A percentile compares a stretch with the other conserved stretches of the same genome.
Conservation (phyloP, 1,284 basidiomycete genomes). For the Microstroma glucosiphilum region DNA sequence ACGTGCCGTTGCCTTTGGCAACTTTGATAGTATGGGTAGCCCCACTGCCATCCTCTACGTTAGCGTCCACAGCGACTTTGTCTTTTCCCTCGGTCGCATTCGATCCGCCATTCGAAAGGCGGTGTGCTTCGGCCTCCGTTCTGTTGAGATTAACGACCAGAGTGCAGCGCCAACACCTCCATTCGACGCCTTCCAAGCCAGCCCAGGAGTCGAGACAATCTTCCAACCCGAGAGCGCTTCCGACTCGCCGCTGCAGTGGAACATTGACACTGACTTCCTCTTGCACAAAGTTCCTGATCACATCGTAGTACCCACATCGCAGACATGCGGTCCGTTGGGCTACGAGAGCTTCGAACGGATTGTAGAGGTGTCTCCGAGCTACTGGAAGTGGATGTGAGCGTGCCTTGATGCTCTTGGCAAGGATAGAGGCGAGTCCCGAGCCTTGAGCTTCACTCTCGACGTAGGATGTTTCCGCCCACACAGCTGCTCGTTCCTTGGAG, state of each 20-base stretch:
- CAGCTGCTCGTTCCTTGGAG: slow-evolving; percentile 30
- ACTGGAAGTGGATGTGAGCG: background rate
- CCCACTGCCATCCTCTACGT: background rate
- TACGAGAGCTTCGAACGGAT: slow-evolving; percentile 18
- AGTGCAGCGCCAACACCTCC: slow-evolving; percentile 47
- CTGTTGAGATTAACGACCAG: slow-evolving; percentile 23
- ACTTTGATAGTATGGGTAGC: slow-evolving; percentile 8
- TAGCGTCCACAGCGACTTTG: background rate
- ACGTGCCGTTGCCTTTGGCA: background rate
- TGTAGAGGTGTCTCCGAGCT: background rate
- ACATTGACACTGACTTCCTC: slow-evolving; percentile 42
- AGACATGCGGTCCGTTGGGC: slow-evolving; percentile 44
- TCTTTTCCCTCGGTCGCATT: background rate
- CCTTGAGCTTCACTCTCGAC: background rate
- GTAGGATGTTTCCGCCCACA: slow-evolving; percentile 17
- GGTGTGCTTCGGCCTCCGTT: slow-evolving; percentile 7
- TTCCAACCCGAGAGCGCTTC: slow-evolving; percentile 27
- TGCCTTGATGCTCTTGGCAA: background rate
- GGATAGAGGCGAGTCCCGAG: background rate
- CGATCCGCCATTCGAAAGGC: slow-evolving; percentile 9
- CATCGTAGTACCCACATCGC: slow-evolving; percentile 46
- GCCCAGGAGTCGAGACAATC: slow-evolving; percentile 38
- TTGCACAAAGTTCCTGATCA: slow-evolving; percentile 35
- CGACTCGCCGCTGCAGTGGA: slow-evolving; percentile 17
- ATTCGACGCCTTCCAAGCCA: slow-evolving; percentile 44